Conservation (phyloP, 2,329 filamentous ascomycete species). For the Diaporthe helianthi region DNA sequence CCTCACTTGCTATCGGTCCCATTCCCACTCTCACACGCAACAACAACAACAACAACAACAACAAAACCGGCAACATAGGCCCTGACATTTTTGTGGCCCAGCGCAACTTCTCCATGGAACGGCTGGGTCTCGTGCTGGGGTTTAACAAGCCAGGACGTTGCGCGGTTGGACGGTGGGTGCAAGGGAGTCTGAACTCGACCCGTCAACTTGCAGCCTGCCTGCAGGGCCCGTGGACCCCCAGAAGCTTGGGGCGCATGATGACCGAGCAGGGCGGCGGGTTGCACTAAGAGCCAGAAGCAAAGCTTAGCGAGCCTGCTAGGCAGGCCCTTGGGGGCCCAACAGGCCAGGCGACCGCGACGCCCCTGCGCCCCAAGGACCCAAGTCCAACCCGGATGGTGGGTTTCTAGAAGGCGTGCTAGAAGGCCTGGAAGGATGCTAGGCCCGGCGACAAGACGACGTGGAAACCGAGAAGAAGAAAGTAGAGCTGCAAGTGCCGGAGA, state of each 20-base stretch:
- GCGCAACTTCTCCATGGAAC: neutral
- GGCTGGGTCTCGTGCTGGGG: slow-evolving; percentile 1
- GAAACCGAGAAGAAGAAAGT: slow-evolving; percentile 21
- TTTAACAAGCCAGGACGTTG: slow-evolving; percentile 11
- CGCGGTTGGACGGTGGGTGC: neutral
- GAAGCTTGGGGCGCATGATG: slow-evolving; percentile 31
- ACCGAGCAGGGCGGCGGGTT: slow-evolving; percentile 23
- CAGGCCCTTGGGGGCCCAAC: neutral
- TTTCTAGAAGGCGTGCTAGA: slow-evolving; percentile 34
- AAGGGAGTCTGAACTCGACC: slow-evolving; percentile 12
- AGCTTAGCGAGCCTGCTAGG: slow-evolving; percentile 15
- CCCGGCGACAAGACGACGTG: slow-evolving; percentile 5
- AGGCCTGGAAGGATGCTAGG: slow-evolving; percentile 18
- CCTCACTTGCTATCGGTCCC: neutral
- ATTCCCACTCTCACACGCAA: neutral
- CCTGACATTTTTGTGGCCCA: slow-evolving; percentile 3
- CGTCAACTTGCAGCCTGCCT: slow-evolving; percentile 2
- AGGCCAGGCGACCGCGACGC: neutral
- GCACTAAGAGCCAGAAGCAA: slow-evolving; percentile 30
- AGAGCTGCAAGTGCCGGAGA: slow-evolving; percentile 28
- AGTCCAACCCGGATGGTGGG: neutral
- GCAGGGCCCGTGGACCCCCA: slow-evolving; percentile 18
- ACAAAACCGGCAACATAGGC: too few relatives aligned
- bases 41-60: too few relatives aligned
- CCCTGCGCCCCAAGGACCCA: neutral